A percentile compares a stretch with the other conserved stretches of the same genome.
phyloP scores from a whole-genome alignment of 768 basidiomycete genomes.

The Erythrobasidium yunnanense region DNA sequence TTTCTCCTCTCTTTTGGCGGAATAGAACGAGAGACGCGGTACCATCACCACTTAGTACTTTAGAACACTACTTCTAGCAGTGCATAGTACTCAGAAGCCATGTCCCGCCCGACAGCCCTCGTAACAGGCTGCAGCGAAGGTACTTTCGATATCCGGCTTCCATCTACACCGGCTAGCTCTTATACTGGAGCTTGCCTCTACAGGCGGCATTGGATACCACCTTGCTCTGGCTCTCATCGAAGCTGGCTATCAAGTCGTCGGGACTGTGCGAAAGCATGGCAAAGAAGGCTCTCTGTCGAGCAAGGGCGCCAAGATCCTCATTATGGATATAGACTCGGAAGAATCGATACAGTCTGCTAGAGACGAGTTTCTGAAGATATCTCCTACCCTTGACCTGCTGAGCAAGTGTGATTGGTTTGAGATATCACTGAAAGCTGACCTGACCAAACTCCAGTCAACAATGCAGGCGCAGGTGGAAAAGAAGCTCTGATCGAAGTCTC shows the following conservation, averaged over 20 bases:
- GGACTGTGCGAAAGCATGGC: neutral
- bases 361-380: conserved; percentile 5
- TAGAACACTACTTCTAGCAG: no score
- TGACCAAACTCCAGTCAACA: neutral
- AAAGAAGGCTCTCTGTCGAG: conserved; percentile 10
- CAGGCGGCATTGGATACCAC: conserved; percentile 15
- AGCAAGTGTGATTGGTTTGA: neutral
- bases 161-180: neutral
- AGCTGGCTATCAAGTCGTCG: conserved; percentile 5
- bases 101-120: neutral
- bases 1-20: no score
- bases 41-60: no score
- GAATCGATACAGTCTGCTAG: conserved; percentile 5
- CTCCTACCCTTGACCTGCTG: neutral
- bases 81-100: neutral
- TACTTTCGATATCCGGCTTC: neutral
- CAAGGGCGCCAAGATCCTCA: conserved; percentile 3
- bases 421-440: neutral
- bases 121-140: conserved; percentile 11
- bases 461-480: conserved; percentile 10
- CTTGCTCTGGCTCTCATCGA: neutral
- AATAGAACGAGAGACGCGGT: no score
- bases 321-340: neutral
- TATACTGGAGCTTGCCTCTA: neutral
- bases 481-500: conserved; percentile 3